Evolutionary conservation across 176 grass and related monocot species (phyloP), one percentile per base, ranked within the genome.

Genomic region (Zoysia japonica): DNA sequence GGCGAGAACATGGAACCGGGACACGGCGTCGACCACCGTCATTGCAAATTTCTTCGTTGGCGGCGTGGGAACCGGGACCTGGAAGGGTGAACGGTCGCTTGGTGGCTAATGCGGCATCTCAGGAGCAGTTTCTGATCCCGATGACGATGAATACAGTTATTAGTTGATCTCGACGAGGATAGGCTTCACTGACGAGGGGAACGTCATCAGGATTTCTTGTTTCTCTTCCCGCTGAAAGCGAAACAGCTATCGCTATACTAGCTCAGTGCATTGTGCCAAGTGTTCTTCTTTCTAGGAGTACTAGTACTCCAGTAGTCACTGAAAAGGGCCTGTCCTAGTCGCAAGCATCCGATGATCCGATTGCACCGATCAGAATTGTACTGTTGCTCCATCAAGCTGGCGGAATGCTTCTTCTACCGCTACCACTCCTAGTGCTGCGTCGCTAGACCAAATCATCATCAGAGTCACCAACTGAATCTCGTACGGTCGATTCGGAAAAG

Each of bases 1-100:
- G 11, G 95, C 95, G 2, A 98, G 80, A 16, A 98, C 89, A 78
- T 98, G 95, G 78, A 94, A 98, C 48, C 81, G 82, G 46, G 87
- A 71, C 52, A 93, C 87, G 7, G 84, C 50, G 8, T 89, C 95
- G 8, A 81, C 74, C 81, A 94, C 87, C 9, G 68, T 81, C 85
- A 90, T 89, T 61, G 78, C 71, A 39, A 3, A 3, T 7, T 12
- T 74, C 40, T 72, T 64, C 14, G 35, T 50, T 15, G 70, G 4
- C 2, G 65, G 20, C 1, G 49, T 20, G 50, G 70, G 13, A 44
- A 69, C 6, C 71, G 5, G 13, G 73, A 28, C 28, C 28, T 28
- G 28, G 28, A 28, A 28, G 28, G 2, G 72, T 42, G 28, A 9
- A 62, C 5, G 12, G 61, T 49, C 43, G 38, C 45, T 74, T 37